Evolutionary conservation across 768 basidiomycete genomes (phyloP).

Genomic region (Suillus tomentosus): DNA sequence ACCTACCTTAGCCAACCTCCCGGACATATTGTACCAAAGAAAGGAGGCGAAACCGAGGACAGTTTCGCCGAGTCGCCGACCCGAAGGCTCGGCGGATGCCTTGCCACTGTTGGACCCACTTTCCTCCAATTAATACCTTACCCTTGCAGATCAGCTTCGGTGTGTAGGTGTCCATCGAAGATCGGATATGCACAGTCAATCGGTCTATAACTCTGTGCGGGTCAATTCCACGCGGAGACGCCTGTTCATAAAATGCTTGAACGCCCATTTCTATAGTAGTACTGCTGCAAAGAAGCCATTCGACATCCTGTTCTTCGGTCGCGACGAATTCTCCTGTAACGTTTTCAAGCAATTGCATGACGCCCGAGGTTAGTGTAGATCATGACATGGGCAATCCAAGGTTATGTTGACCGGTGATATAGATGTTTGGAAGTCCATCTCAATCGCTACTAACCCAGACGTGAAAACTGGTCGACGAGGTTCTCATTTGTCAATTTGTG

Average conservation of each 20-base stretch:
- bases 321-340: slow-evolving; percentile 83
- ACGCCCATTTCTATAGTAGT: background rate
- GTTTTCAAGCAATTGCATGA: slow-evolving; percentile 65
- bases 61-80: background rate
- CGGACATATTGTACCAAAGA: background rate
- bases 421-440: slow-evolving; percentile 80
- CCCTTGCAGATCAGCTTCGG: background rate
- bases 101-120: background rate
- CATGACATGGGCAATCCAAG: slow-evolving; percentile 9
- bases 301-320: slow-evolving; percentile 85
- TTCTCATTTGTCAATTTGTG: slow-evolving; percentile 58
- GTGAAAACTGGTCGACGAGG: slow-evolving; percentile 62
- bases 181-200: background rate
- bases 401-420: slow-evolving; percentile 19
- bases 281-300: slow-evolving; percentile 39
- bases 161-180: background rate
- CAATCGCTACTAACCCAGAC: slow-evolving; percentile 75
- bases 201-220: background rate
- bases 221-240: background rate
- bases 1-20: background rate
- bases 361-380: slow-evolving; percentile 54
- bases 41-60: background rate
- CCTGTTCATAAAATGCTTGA: background rate
- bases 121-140: background rate
- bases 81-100: background rate